phyloP scores from a whole-genome alignment of 2,329 filamentous ascomycete species.

The Didymella pomorum region DNA sequence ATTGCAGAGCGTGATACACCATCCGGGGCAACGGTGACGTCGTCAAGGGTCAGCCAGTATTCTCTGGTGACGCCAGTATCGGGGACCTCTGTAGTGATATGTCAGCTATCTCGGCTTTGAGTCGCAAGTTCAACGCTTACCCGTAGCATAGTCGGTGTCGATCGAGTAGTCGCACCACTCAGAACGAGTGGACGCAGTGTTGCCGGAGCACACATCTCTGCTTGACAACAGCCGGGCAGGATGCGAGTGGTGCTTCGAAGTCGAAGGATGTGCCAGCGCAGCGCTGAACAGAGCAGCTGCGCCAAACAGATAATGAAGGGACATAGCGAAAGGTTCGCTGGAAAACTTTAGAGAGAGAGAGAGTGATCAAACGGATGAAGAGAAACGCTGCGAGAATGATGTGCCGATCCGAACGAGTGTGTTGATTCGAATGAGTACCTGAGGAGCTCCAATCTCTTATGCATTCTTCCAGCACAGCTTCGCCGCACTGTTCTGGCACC shows the following conservation, averaged over 20 bases:
- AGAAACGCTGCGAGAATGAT: neutral
- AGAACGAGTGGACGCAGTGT: conserved; percentile 40
- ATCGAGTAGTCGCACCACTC: conserved; percentile 60
- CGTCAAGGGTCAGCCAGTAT: conserved; percentile 55
- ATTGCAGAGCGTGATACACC: conserved; percentile 56
- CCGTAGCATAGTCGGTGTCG: conserved; percentile 61
- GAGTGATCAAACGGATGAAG: neutral
- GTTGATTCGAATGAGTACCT: conserved; percentile 1
- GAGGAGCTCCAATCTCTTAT: conserved; percentile 8
- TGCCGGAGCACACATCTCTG: conserved; percentile 41
- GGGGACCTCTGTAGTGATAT: conserved; percentile 48
- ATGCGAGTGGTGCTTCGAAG: conserved; percentile 3
- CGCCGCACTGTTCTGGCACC: neutral
- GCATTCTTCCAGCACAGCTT: neutral
- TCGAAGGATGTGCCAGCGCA: conserved; percentile 8
- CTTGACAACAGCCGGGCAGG: conserved; percentile 11
- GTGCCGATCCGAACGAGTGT: neutral
- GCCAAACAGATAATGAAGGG: conserved; percentile 4
- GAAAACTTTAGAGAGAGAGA: neutral
- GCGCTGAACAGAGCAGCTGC: conserved; percentile 7
- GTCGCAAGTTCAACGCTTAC: neutral
- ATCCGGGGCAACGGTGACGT: conserved; percentile 60
- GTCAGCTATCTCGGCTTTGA: neutral
- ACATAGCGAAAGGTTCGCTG: conserved; percentile 5
- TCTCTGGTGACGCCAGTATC: conserved; percentile 63